Conservation (phyloP, 2,329 filamentous ascomycete genomes). For the Aspergillus tubingensis region DNA sequence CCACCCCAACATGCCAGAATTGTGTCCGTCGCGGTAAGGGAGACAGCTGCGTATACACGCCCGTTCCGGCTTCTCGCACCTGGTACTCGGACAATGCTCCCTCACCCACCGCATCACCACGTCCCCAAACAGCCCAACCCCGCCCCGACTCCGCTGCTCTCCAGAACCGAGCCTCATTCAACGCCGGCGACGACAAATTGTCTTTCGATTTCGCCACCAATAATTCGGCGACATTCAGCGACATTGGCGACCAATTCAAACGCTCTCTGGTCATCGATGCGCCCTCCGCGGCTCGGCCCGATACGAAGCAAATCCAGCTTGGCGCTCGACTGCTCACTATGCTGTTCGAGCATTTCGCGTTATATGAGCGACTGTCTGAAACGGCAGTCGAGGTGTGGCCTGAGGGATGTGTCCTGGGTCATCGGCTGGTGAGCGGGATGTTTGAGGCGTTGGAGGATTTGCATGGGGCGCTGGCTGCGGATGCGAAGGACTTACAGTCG, state of each 20-base stretch:
- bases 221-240: constrained; percentile 21
- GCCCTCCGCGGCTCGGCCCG: not conserved
- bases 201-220: constrained; percentile 14
- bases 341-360: constrained; percentile 22
- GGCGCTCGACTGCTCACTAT: constrained; percentile 25
- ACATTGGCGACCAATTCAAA: constrained; percentile 10
- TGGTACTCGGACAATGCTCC: constrained; percentile 8
- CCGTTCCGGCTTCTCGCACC: constrained; percentile 17
- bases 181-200: constrained; percentile 9
- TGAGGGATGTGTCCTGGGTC: constrained; percentile 25
- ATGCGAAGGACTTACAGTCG: constrained; percentile 4
- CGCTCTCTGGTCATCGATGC: not conserved
- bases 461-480: constrained; percentile 12
- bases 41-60: constrained; percentile 23
- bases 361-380: constrained; percentile 21
- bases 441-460: constrained; percentile 22
- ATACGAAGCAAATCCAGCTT: constrained; percentile 22
- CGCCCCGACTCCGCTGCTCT: constrained; percentile 2
- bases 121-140: not conserved
- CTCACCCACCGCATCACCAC: constrained; percentile 1
- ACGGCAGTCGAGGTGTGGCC: constrained; percentile 19
- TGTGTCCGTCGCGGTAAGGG: constrained; percentile 19
- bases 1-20: constrained; percentile 23
- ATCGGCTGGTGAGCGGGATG: constrained; percentile 21
- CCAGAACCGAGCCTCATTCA: not conserved